Percentiles rank a stretch among this genome's conserved stretches.
Evolutionary conservation across 2,329 filamentous ascomycete genomes (phyloP).

Genomic region (Samsoniella hepiali): DNA sequence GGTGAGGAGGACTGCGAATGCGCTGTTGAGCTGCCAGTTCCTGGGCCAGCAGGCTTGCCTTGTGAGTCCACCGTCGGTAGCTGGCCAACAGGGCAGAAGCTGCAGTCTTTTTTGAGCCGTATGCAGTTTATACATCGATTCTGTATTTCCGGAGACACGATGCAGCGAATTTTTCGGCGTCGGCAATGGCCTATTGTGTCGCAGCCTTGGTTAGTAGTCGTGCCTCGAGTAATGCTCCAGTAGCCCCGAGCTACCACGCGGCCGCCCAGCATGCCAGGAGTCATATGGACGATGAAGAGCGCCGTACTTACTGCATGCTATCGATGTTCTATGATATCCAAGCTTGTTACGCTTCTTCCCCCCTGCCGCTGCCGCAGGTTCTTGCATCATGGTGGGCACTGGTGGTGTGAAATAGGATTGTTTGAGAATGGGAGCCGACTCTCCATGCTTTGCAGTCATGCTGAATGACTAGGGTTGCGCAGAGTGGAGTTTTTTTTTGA

Average conservation of each 20-base stretch:
- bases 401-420: conserved; percentile 10
- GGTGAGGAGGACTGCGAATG: conserved; percentile 45
- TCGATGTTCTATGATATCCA: conserved; percentile 84
- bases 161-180: conserved; percentile 82
- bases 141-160: conserved; percentile 66
- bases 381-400: conserved; percentile 10
- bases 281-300: not conserved
- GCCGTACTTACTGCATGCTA: conserved; percentile 76
- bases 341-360: conserved; percentile 72
- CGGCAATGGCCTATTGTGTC: too few relatives aligned
- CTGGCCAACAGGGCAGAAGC: conserved; percentile 80
- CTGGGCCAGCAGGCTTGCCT: conserved; percentile 37
- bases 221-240: not conserved
- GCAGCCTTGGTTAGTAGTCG: not conserved
- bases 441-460: too few relatives aligned
- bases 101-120: conserved; percentile 83
- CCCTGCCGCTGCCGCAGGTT: conserved; percentile 30
- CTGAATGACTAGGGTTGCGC: not conserved
- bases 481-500: not conserved
- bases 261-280: not conserved
- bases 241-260: too few relatives aligned
- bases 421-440: conserved; percentile 3
- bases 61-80: conserved; percentile 48
- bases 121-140: conserved; percentile 85
- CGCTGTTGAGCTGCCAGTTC: conserved; percentile 37